A percentile compares a stretch with the other conserved stretches of the same genome.
phyloP scores from a whole-genome alignment of 2,329 filamentous ascomycete species.

The Scedosporium apiospermum region DNA sequence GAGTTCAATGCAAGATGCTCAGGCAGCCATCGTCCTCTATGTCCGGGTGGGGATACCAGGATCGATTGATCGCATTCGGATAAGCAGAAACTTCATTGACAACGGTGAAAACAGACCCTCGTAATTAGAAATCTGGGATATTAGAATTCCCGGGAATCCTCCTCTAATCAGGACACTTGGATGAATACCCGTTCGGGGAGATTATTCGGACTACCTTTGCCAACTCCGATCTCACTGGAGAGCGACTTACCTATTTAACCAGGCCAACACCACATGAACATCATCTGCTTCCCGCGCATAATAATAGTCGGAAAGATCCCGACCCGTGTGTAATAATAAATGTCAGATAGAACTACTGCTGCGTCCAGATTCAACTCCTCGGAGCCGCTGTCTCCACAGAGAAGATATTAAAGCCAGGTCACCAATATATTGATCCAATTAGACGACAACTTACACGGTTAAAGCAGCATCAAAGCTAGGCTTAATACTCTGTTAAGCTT shows the following conservation, averaged over 20 bases:
- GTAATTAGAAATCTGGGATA: not conserved
- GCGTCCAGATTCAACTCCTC: not conserved
- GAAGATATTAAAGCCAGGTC: not conserved
- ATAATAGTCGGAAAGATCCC: not conserved
- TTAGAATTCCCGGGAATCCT: not conserved
- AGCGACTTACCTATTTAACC: not conserved
- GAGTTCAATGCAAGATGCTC: too few species aligned
- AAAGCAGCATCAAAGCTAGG: not conserved
- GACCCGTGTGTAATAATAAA: not conserved
- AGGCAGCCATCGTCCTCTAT: too few species aligned
- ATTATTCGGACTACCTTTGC: not conserved
- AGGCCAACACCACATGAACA: not conserved
- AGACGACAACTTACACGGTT: not conserved
- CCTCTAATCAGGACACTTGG: not conserved
- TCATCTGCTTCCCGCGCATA: not conserved
- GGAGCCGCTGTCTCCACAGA: not conserved
- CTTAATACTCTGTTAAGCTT: not conserved
- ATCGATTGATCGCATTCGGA: too few species aligned
- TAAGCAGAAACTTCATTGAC: too few species aligned
- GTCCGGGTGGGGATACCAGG: too few species aligned
- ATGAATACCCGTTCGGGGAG: not conserved
- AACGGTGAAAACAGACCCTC: not conserved
- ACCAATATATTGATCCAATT: not conserved
- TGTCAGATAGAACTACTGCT: not conserved
- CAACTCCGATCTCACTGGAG: not conserved